Percentiles rank a stretch among this genome's conserved stretches.
Conservation (phyloP, 1,284 basidiomycete species). For the Rhizoctonia solani region DNA sequence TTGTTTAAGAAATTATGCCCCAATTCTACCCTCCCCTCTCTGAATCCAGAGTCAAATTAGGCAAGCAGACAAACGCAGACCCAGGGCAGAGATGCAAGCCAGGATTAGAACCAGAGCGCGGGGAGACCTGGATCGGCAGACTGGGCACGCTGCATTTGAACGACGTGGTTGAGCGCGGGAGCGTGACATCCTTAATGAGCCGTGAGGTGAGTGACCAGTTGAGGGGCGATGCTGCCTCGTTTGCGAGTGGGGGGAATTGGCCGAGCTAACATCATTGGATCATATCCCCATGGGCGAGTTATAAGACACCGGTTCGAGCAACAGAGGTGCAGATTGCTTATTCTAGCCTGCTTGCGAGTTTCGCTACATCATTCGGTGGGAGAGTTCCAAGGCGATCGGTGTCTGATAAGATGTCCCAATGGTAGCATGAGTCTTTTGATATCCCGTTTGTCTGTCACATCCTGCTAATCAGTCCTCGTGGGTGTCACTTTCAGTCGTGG, state of each 20-base stretch:
- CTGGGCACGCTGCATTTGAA: slow-evolving; percentile 20
- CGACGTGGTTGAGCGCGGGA: slow-evolving; percentile 6
- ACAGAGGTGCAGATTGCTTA: neutral
- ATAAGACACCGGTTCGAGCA: neutral
- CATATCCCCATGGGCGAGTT: neutral
- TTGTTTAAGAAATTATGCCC: neutral
- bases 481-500: slow-evolving; percentile 5
- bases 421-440: neutral
- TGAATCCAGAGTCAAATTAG: neutral
- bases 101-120: slow-evolving; percentile 1
- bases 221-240: slow-evolving; percentile 25
- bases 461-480: neutral
- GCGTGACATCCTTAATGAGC: slow-evolving; percentile 27
- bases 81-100: neutral
- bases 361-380: neutral
- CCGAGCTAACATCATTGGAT: neutral
- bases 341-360: neutral
- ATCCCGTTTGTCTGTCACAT: neutral
- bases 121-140: neutral
- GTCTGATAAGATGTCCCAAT: neutral
- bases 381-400: neutral
- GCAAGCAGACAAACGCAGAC: neutral
- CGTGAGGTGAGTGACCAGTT: slow-evolving; percentile 12
- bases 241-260: slow-evolving; percentile 14
- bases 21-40: neutral